These are phyloP conservation scores for Leptosphaerulina australis DNA, from an alignment of 2,329 filamentous ascomycete species.

Conservation along the genomic window DNA sequence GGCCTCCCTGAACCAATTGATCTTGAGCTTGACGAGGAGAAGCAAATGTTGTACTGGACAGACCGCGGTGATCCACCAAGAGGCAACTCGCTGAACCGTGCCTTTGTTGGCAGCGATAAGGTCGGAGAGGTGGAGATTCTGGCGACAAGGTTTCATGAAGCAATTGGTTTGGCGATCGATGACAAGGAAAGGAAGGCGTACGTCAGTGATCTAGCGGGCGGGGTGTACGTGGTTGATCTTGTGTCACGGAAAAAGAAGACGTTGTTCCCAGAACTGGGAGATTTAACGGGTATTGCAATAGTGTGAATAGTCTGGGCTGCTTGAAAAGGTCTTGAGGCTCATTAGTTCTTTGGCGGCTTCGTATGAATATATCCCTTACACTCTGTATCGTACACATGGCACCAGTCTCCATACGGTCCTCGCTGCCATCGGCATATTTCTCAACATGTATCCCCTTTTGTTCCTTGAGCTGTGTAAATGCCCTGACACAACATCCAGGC, in stretches of 20 bases:
- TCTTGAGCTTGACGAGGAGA: conserved; percentile 59
- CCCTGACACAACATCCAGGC: too few species aligned
- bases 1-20: conserved; percentile 56
- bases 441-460: too few species aligned
- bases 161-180: conserved; percentile 30
- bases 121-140: conserved; percentile 7
- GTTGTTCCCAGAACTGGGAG: conserved; percentile 19
- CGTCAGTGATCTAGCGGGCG: conserved; percentile 30
- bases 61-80: conserved; percentile 63
- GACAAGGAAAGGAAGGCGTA: conserved; percentile 11
- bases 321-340: too few species aligned
- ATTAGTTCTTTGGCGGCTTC: too few species aligned
- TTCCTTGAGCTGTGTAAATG: too few species aligned
- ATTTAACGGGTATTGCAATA: conserved; percentile 23
- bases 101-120: conserved; percentile 11
- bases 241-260: conserved; percentile 8
- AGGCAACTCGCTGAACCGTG: conserved; percentile 61
- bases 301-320: not conserved
- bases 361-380: not conserved
- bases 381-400: not conserved
- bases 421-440: too few species aligned
- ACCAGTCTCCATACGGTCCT: not conserved
- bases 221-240: conserved; percentile 20
- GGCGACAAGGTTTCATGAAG: conserved; percentile 29
- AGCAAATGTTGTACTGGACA: conserved; percentile 62